Percentiles rank a stretch among this genome's conserved stretches.
Evolutionary conservation across 2,329 filamentous ascomycete species (phyloP).

Genomic region (Ophiocordyceps polyrhachis-furcata): DNA sequence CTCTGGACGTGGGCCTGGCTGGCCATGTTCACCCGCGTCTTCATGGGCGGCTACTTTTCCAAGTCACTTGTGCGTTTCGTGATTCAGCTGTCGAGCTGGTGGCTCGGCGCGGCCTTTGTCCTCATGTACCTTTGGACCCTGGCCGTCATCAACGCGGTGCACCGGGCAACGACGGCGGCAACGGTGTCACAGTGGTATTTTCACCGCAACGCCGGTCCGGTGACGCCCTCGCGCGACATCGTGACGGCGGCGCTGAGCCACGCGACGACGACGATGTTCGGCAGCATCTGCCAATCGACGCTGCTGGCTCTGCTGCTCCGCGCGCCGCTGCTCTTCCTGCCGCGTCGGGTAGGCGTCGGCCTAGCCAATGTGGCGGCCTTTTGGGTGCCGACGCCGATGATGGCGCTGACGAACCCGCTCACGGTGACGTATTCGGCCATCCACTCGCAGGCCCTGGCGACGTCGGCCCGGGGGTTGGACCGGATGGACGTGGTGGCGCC

Average conservation of each 20-base stretch:
- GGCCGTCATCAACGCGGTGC: constrained; percentile 69
- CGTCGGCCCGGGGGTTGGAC: constrained; percentile 60
- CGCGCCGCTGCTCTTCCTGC: constrained; percentile 69
- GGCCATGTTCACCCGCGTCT: constrained; percentile 87
- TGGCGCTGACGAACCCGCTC: constrained; percentile 74
- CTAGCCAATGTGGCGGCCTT: constrained; percentile 59
- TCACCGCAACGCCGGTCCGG: constrained; percentile 66
- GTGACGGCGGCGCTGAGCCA: constrained; percentile 70
- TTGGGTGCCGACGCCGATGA: constrained; percentile 68
- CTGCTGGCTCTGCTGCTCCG: constrained; percentile 64
- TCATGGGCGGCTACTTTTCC: constrained; percentile 75
- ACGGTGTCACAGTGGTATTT: constrained; percentile 99
- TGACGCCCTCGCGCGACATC: constrained; percentile 60
- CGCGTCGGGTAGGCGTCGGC: constrained; percentile 43
- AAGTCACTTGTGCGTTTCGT: constrained; percentile 47
- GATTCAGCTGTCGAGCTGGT: constrained; percentile 81
- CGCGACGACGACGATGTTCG: constrained; percentile 71
- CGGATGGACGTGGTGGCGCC: constrained; percentile 67
- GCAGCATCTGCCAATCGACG: constrained; percentile 78
- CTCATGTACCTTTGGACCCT: constrained; percentile 93
- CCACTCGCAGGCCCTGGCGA: constrained; percentile 65
- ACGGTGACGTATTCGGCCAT: constrained; percentile 88
- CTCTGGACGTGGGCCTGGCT: constrained; percentile 94
- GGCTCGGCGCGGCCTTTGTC: constrained; percentile 82
- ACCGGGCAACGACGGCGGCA: constrained; percentile 79